Evolutionary conservation across 2,329 filamentous ascomycete species (phyloP).

Genomic region (Coniella vitis): DNA sequence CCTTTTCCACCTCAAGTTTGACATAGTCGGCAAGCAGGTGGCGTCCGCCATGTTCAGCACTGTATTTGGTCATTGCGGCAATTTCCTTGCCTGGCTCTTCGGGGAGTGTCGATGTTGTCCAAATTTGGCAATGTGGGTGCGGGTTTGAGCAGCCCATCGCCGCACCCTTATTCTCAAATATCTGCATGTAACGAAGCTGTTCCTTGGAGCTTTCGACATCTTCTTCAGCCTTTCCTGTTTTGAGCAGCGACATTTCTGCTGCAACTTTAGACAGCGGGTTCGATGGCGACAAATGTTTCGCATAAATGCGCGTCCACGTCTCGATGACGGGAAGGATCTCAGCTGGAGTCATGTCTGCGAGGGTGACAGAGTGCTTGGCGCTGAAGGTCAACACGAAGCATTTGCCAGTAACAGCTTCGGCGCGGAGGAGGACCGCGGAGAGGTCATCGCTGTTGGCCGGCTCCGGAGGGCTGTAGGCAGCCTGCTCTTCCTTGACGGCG

Average conservation of each 20-base stretch:
- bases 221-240: conserved; percentile 28
- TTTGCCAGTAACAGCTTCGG: conserved; percentile 83
- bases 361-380: conserved; percentile 79
- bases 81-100: conserved; percentile 83
- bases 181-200: conserved; percentile 95
- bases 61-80: conserved; percentile 71
- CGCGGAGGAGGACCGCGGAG: conserved; percentile 69
- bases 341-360: conserved; percentile 74
- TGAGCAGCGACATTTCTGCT: conserved; percentile 31
- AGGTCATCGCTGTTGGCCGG: conserved; percentile 45
- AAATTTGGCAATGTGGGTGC: conserved; percentile 93
- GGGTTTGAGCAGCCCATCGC: conserved; percentile 99
- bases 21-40: conserved; percentile 86
- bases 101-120: conserved; percentile 86
- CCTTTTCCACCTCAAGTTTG: conserved; percentile 70
- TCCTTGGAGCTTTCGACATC: conserved; percentile 50
- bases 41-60: conserved; percentile 60
- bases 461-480: conserved; percentile 55
- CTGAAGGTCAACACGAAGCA: conserved; percentile 98
- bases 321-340: conserved; percentile 79
- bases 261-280: conserved; percentile 53
- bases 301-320: conserved; percentile 89
- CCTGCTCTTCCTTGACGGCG: conserved; percentile 89
- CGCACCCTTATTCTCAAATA: conserved; percentile 97
- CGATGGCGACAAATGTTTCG: conserved; percentile 66